Evolutionary conservation across 2,329 filamentous ascomycete species (phyloP).

Genomic region (Eutypella sp.): DNA sequence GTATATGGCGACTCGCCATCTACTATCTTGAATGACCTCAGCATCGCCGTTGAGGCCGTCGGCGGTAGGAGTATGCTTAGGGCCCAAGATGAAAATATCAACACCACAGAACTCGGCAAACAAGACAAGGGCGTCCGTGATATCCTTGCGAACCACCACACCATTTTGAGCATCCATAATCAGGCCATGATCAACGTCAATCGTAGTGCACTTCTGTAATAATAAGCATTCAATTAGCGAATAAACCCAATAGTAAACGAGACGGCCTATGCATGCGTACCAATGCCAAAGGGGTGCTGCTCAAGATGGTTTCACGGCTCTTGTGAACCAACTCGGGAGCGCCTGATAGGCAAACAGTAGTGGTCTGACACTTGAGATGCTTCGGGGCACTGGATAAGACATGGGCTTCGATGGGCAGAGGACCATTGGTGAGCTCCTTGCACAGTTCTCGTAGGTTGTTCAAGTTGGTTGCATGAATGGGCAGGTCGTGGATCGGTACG

Average conservation of each 20-base stretch:
- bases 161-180: conserved; percentile 69
- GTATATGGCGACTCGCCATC: conserved; percentile 89
- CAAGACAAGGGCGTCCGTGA: conserved; percentile 80
- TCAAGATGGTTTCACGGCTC: conserved; percentile 83
- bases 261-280: conserved; percentile 49
- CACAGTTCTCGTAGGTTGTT: conserved; percentile 75
- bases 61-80: conserved; percentile 76
- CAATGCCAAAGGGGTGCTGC: conserved; percentile 86
- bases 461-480: conserved; percentile 86
- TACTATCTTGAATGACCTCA: conserved; percentile 80
- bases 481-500: conserved; percentile 79
- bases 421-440: conserved; percentile 68
- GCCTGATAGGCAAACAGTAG: conserved; percentile 87
- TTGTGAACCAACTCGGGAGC: conserved; percentile 83
- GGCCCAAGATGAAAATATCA: conserved; percentile 92
- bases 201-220: conserved; percentile 77
- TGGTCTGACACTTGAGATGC: conserved; percentile 62
- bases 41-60: conserved; percentile 71
- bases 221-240: conserved; percentile 24
- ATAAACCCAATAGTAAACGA: conserved; percentile 9
- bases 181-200: conserved; percentile 88
- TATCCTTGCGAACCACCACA: conserved; percentile 65
- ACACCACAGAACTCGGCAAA: conserved; percentile 87
- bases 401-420: conserved; percentile 72
- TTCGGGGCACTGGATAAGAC: conserved; percentile 80